These are phyloP conservation scores for Fomes fomentarius DNA, from an alignment of 1,284 basidiomycete genomes.

Conservation along the genomic window DNA sequence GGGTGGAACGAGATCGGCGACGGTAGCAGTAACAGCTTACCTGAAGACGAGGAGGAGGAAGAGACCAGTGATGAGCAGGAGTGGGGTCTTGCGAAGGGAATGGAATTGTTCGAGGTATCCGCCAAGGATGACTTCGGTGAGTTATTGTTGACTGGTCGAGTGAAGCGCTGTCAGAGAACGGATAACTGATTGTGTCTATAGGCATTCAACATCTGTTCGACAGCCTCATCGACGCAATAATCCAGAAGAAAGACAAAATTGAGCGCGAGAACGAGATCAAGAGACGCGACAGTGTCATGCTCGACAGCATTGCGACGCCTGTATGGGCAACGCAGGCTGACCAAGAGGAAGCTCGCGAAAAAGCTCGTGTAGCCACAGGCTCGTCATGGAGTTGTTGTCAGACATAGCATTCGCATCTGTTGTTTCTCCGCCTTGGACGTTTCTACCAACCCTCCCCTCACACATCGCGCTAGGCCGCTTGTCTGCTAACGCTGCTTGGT, in stretches of 20 bases:
- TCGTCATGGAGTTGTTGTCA: slow-evolving; percentile 70
- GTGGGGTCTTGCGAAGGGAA: slow-evolving; percentile 78
- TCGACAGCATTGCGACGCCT: slow-evolving; percentile 62
- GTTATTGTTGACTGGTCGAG: slow-evolving; percentile 26
- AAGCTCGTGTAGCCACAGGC: slow-evolving; percentile 51
- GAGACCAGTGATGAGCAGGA: slow-evolving; percentile 61
- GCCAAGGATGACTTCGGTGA: slow-evolving; percentile 81
- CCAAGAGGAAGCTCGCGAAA: slow-evolving; percentile 75
- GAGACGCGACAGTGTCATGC: slow-evolving; percentile 79
- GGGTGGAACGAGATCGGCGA: slow-evolving; percentile 61
- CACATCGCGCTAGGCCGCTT: slow-evolving; percentile 17
- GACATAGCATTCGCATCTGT: slow-evolving; percentile 31
- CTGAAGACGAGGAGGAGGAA: slow-evolving; percentile 64
- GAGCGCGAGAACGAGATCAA: slow-evolving; percentile 78
- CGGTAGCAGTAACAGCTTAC: slow-evolving; percentile 64
- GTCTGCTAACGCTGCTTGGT: slow-evolving; percentile 25
- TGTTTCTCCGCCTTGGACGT: slow-evolving; percentile 9
- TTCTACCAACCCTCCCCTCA: background rate
- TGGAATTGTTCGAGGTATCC: slow-evolving; percentile 85
- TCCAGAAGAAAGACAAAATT: slow-evolving; percentile 74
- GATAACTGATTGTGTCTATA: slow-evolving; percentile 34
- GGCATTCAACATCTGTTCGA: slow-evolving; percentile 80
- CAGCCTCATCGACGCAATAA: slow-evolving; percentile 76
- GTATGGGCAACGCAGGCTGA: slow-evolving; percentile 80
- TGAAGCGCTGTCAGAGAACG: background rate